Conservation (phyloP, 306 rosid species). For the Ormosia semicastrata region DNA sequence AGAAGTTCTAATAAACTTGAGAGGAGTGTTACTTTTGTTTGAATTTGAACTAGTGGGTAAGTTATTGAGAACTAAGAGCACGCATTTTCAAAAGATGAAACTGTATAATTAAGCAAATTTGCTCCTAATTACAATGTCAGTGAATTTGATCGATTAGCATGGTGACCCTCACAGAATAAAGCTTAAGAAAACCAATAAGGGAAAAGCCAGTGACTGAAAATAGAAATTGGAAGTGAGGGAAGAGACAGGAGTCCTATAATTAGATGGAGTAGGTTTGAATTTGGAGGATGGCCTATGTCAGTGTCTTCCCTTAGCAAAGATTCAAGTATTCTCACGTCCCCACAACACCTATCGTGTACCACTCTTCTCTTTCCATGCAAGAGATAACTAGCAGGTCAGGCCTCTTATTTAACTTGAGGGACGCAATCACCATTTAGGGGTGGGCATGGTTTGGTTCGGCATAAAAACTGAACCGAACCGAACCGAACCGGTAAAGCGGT, state of each 20-base stretch:
- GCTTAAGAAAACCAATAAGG: neutral
- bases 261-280: slow-evolving; percentile 21
- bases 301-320: neutral
- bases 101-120: neutral
- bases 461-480: no score
- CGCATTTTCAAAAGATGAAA: neutral
- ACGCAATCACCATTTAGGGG: no score
- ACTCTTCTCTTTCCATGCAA: neutral
- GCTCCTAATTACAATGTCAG: neutral
- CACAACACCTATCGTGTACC: slow-evolving; percentile 18
- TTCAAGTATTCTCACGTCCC: neutral
- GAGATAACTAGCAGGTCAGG: no score
- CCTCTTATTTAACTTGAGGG: no score
- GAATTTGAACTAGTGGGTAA: neutral
- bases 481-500: no score
- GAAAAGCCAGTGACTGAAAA: no score
- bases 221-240: neutral
- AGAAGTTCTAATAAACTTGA: neutral
- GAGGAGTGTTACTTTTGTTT: neutral
- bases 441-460: no score
- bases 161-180: neutral
- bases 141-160: neutral
- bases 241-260: neutral
- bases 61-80: neutral
- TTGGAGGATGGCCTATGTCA: neutral